phyloP scores from a whole-genome alignment of 2,329 filamentous ascomycete species.

The Parafenestella ontariensis region DNA sequence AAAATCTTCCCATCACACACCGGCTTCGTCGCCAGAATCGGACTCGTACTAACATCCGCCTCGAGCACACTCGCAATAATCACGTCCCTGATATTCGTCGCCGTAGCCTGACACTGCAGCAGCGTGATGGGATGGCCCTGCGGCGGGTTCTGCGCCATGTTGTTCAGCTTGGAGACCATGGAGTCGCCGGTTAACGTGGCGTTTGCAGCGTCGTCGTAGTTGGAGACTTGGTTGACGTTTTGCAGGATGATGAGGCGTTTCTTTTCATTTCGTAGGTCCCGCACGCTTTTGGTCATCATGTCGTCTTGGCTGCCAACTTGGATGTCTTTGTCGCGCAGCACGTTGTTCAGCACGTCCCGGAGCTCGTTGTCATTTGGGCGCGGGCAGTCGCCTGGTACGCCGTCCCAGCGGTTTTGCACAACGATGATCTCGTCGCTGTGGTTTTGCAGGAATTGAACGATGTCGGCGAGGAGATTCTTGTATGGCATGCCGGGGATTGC shows the following conservation, averaged over 20 bases:
- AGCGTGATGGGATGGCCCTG: constrained; percentile 31
- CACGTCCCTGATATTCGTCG: constrained; percentile 58
- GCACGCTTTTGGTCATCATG: constrained; percentile 33
- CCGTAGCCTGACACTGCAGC: constrained; percentile 60
- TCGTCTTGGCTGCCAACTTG: constrained; percentile 33
- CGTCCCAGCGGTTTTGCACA: constrained; percentile 60
- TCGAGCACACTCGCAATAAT: constrained; percentile 56
- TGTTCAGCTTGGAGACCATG: constrained; percentile 35
- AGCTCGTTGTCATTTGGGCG: constrained; percentile 54
- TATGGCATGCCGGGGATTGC: constrained; percentile 61
- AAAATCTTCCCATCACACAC: constrained; percentile 58
- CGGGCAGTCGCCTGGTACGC: constrained; percentile 56
- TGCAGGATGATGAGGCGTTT: constrained; percentile 38
- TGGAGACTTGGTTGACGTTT: constrained; percentile 34
- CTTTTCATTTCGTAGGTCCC: constrained; percentile 29
- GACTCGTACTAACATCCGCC: constrained; percentile 54
- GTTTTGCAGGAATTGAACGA: constrained; percentile 52
- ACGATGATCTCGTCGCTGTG: constrained; percentile 57
- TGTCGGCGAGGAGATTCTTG: constrained; percentile 51
- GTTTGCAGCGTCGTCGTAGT: constrained; percentile 44
- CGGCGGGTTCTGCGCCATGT: constrained; percentile 29
- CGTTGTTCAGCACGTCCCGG: constrained; percentile 46
- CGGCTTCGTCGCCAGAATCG: constrained; percentile 58
- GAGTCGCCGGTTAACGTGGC: constrained; percentile 40
- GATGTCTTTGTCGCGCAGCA: constrained; percentile 28